Evolutionary conservation across 1,284 basidiomycete genomes (phyloP).

Genomic region (Moesziomyces sp.): DNA sequence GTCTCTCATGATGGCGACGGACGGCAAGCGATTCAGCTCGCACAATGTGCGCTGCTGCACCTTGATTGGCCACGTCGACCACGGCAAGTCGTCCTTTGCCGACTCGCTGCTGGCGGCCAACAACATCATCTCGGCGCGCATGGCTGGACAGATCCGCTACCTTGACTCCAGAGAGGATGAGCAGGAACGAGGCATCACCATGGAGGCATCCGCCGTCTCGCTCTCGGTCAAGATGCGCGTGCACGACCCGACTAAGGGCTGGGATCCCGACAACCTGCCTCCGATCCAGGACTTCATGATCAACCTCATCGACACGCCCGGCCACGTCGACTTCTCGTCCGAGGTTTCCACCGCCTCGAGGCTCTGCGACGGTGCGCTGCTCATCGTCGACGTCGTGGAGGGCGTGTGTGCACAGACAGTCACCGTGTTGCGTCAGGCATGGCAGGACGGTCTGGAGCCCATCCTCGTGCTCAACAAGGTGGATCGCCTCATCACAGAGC

Average conservation of each 20-base stretch:
- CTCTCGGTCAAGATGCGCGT: constrained; percentile 64
- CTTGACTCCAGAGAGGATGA: constrained; percentile 96
- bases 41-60: constrained; percentile 66
- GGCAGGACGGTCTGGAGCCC: constrained; percentile 87
- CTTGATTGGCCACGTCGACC: constrained; percentile 67
- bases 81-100: constrained; percentile 76
- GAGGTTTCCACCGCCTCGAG: constrained; percentile 95
- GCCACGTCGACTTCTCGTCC: constrained; percentile 97
- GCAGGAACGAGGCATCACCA: constrained; percentile 96
- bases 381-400: constrained; percentile 97
- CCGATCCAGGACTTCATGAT: constrained; percentile 76
- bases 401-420: constrained; percentile 98
- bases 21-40: constrained; percentile 52
- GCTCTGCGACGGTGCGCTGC: constrained; percentile 92
- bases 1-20: constrained; percentile 29
- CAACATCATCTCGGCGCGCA: constrained; percentile 92
- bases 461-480: constrained; percentile 98
- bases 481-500: constrained; percentile 92
- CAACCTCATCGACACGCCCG: constrained; percentile 98
- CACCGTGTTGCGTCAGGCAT: constrained; percentile 92
- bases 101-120: constrained; percentile 95
- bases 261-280: constrained; percentile 54
- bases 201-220: constrained; percentile 90
- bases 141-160: constrained; percentile 97
- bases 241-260: constrained; percentile 38